A percentile compares a stretch with the other conserved stretches of the same genome.
Evolutionary conservation across 78 protist genomes (phyloP).

Genomic region (Paratrimastix pyriformis): DNA sequence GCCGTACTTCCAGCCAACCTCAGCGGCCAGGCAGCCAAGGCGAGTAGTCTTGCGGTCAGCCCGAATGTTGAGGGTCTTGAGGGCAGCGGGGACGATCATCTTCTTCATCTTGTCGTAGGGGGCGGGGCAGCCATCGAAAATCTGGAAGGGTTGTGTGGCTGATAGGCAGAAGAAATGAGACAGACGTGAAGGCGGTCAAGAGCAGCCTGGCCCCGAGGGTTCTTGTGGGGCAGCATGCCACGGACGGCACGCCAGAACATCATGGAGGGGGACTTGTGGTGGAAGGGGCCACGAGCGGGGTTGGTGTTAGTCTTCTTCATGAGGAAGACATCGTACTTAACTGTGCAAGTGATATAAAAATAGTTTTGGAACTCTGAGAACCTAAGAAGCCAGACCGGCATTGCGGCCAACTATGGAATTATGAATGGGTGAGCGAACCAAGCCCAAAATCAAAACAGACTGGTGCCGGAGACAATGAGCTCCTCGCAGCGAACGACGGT

Average conservation of each 20-base stretch:
- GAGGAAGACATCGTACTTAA: neutral
- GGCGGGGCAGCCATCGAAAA: slow-evolving; percentile 94
- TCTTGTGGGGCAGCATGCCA: slow-evolving; percentile 98
- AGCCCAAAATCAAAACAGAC: neutral
- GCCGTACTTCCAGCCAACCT: slow-evolving; percentile 90
- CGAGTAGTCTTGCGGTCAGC: slow-evolving; percentile 71
- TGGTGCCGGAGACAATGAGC: slow-evolving; percentile 71
- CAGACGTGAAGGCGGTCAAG: slow-evolving; percentile 63
- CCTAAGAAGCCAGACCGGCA: neutral
- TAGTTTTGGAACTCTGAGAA: neutral
- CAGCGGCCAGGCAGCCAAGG: slow-evolving; percentile 73
- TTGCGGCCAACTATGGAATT: neutral
- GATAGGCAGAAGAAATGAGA: neutral
- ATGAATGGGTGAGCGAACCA: neutral
- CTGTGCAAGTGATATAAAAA: neutral
- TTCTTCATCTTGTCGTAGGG: slow-evolving; percentile 83
- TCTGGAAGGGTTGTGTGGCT: slow-evolving; percentile 8
- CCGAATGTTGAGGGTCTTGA: slow-evolving; percentile 67
- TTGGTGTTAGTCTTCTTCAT: slow-evolving; percentile 47
- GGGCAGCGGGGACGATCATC: slow-evolving; percentile 87
- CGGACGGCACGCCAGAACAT: slow-evolving; percentile 85
- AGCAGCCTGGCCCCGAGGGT: slow-evolving; percentile 88
- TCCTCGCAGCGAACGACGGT: slow-evolving; percentile 83
- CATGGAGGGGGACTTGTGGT: slow-evolving; percentile 84
- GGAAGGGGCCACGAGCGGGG: slow-evolving; percentile 89